Percentiles rank a stretch among this genome's conserved stretches.
phyloP scores from a whole-genome alignment of 768 basidiomycete species.

The Atractiella rhizophila region DNA sequence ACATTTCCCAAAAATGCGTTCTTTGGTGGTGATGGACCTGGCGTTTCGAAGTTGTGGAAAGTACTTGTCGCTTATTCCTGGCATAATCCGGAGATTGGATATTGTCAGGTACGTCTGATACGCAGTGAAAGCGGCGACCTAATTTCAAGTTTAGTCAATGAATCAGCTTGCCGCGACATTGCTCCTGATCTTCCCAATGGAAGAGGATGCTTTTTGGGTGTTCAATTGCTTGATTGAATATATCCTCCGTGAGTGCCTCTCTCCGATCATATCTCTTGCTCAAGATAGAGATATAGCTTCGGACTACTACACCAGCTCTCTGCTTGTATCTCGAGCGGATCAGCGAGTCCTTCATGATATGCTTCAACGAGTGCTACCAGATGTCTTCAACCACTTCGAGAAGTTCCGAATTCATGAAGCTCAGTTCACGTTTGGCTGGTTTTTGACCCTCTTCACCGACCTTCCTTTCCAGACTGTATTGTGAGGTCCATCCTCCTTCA shows the following conservation, averaged over 20 bases:
- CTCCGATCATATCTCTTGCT: not conserved
- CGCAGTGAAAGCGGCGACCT: not conserved
- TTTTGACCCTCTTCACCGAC: slow-evolving; percentile 82
- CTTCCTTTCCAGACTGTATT: slow-evolving; percentile 84
- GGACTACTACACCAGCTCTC: slow-evolving; percentile 75
- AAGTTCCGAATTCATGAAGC: slow-evolving; percentile 22
- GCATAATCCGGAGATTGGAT: slow-evolving; percentile 82
- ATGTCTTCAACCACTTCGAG: not conserved
- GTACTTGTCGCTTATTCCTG: slow-evolving; percentile 79
- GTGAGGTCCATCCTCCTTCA: slow-evolving; percentile 12
- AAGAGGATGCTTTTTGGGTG: slow-evolving; percentile 95
- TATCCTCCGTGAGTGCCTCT: not conserved
- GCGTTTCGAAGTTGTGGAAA: slow-evolving; percentile 68
- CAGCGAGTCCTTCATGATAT: slow-evolving; percentile 73
- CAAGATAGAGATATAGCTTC: slow-evolving; percentile 44
- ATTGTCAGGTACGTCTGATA: slow-evolving; percentile 34
- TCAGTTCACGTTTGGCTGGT: slow-evolving; percentile 80
- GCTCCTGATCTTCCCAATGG: slow-evolving; percentile 70
- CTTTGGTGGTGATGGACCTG: slow-evolving; percentile 88
- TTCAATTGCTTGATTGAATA: slow-evolving; percentile 58
- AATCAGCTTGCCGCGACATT: slow-evolving; percentile 86
- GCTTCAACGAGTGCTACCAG: slow-evolving; percentile 27
- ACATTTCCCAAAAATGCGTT: slow-evolving; percentile 83
- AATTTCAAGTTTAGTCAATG: slow-evolving; percentile 31
- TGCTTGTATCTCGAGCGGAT: slow-evolving; percentile 79